Evolutionary conservation across 148 eudicot genomes (phyloP).

Genomic region (Fagopyrum tataricum): DNA sequence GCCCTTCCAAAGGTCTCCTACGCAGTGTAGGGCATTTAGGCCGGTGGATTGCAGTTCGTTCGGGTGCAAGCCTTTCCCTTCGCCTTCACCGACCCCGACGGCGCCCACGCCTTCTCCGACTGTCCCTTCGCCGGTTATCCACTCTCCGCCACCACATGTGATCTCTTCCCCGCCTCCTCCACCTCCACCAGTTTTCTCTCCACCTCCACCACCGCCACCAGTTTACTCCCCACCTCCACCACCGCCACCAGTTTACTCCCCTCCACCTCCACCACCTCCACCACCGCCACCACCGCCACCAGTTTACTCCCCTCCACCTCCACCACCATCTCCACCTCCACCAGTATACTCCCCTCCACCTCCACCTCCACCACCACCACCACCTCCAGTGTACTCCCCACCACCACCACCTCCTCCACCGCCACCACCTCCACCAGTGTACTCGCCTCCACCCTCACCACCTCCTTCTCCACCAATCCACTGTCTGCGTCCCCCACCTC

Average conservation of each 20-base stretch:
- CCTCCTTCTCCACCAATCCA: background rate
- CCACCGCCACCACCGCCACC: background rate
- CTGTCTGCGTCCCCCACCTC: background rate
- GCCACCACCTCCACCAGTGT: background rate
- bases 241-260: background rate
- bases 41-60: constrained; percentile 50
- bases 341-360: background rate
- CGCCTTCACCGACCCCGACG: constrained; percentile 9
- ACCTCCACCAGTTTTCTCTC: background rate
- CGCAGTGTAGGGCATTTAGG: constrained; percentile 38
- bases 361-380: background rate
- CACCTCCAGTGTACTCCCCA: background rate
- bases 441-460: background rate
- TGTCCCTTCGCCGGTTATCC: constrained; percentile 8
- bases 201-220: background rate
- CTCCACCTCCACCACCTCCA: background rate
- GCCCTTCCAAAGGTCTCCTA: constrained; percentile 45
- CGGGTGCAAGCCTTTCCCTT: constrained; percentile 32
- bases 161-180: constrained; percentile 4
- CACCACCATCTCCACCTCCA: background rate
- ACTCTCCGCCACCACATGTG: constrained; percentile 4
- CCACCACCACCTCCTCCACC: background rate
- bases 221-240: background rate
- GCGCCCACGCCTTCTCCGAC: constrained; percentile 8
- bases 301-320: background rate